phyloP scores from a whole-genome alignment of 192 early-diverging fungal species.

The Linnemannia schmuckeri region DNA sequence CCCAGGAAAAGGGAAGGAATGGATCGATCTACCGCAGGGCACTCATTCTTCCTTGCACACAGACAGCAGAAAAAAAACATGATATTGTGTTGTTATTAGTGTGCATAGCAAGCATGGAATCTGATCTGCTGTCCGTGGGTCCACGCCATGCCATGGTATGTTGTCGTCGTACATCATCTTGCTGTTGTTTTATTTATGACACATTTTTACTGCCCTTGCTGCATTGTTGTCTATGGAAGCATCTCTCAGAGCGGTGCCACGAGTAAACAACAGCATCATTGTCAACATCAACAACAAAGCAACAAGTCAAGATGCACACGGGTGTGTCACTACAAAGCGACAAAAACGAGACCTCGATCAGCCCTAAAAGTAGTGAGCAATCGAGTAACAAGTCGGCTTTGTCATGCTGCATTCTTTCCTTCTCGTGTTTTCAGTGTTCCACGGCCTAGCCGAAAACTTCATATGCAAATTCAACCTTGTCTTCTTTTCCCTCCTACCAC shows the following conservation, averaged over 20 bases:
- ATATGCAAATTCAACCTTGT: conserved; percentile 9
- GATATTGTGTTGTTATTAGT: no score
- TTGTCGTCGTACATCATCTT: not conserved
- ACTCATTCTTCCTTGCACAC: no score
- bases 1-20: no score
- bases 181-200: not conserved
- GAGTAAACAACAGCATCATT: not conserved
- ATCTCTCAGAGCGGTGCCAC: not conserved
- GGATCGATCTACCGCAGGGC: no score
- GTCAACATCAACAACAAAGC: not conserved
- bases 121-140: conserved; percentile 6
- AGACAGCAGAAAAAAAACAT: no score
- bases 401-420: not conserved
- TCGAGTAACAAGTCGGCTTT: not conserved
- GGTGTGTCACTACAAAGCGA: not conserved
- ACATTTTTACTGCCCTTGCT: not conserved
- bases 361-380: conserved; percentile 5
- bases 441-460: conserved; percentile 8
- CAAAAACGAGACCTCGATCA: not conserved
- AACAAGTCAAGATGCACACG: no score
- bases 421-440: not conserved
- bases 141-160: not conserved
- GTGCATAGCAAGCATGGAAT: not conserved
- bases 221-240: not conserved
- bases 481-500: not conserved